Evolutionary conservation across 1,139 yeast genomes (phyloP).

Genomic region (Zhuliangozyma parablackwelliae): DNA sequence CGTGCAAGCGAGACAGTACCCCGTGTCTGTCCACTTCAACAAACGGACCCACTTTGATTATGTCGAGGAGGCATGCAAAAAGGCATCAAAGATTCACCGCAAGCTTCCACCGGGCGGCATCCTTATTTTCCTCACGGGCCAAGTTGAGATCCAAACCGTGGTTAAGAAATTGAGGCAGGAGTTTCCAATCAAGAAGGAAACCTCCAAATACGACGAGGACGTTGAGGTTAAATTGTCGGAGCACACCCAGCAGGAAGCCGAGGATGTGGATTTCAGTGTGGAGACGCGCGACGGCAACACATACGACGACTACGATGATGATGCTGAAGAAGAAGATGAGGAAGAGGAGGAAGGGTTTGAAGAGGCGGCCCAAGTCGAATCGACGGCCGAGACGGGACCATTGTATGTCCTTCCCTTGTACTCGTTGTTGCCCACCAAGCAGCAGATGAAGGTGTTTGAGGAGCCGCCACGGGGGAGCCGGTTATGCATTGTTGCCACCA

Average conservation of each 20-base stretch:
- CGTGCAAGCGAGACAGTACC: slow-evolving; percentile 93
- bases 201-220: slow-evolving; percentile 23
- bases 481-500: slow-evolving; percentile 90
- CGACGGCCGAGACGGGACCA: slow-evolving; percentile 65
- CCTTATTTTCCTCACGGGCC: slow-evolving; percentile 87
- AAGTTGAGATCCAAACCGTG: slow-evolving; percentile 77
- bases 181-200: slow-evolving; percentile 53
- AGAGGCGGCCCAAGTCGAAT: slow-evolving; percentile 41
- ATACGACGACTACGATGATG: slow-evolving; percentile 17
- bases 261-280: slow-evolving; percentile 80
- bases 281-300: slow-evolving; percentile 28
- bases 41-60: slow-evolving; percentile 74
- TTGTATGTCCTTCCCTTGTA: slow-evolving; percentile 87
- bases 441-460: slow-evolving; percentile 91
- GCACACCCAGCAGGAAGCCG: slow-evolving; percentile 73
- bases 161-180: slow-evolving; percentile 65
- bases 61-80: slow-evolving; percentile 80
- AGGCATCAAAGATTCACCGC: slow-evolving; percentile 82
- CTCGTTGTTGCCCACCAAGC: slow-evolving; percentile 85
- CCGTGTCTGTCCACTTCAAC: slow-evolving; percentile 90
- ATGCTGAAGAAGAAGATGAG: slow-evolving; percentile 29
- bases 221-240: slow-evolving; percentile 49
- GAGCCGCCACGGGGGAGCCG: slow-evolving; percentile 82
- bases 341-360: slow-evolving; percentile 91
- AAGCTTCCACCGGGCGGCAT: slow-evolving; percentile 93